Base-by-base conservation (phyloP, 2,329 filamentous ascomycete genomes). In the Penicillium sp. region DNA sequence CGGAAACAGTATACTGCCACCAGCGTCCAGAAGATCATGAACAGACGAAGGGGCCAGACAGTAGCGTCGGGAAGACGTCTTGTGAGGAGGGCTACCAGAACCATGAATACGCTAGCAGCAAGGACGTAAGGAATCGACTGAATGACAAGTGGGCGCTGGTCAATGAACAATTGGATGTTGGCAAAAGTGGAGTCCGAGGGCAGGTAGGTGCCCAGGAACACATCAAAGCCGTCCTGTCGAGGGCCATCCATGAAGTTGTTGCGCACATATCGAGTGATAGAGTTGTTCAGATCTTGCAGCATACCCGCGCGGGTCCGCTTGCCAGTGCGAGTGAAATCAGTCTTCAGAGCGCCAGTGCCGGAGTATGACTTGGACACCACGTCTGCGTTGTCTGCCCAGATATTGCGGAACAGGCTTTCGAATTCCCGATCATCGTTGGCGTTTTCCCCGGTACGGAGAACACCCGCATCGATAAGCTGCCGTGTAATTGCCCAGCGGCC, bases 331-430 rank as follows among this genome's bases (percentile, higher is more conserved):
- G 94, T 99, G 66, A 97, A 91, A 72, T 99, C 95, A 0, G 94
- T 99, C 83, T 99, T 99, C 78, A 99, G 85, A 48, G 94, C 94
- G 3, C 94, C 95, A 0, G 95, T 99, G 52, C 94, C 94, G 1
- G 94, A 94, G 75, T 99, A 99, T 0, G 91, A 88, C 63, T 86
- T 88, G 16, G 92, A 96, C 32, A 99, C 92, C 22, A 95, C 89
- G 72, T 99, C 94, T 52, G 95, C 94, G 68, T 99, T 99, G 76
- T 99, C 94, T 29, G 94, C 94, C 94, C 94, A 99, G 14, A 97
- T 82, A 74, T 97, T 97, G 63, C 94, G 91, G 84, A 97, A 99
- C 55, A 97, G 79, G 65, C 89, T 81, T 74, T 97, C 92, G 71
- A 99, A 99, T 1, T 82, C 84, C 11, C 83, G 78, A 67, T 97